These are phyloP conservation scores for Protea cynaroides DNA, from an alignment of 164 flowering plant species.

Conservation along the genomic window DNA sequence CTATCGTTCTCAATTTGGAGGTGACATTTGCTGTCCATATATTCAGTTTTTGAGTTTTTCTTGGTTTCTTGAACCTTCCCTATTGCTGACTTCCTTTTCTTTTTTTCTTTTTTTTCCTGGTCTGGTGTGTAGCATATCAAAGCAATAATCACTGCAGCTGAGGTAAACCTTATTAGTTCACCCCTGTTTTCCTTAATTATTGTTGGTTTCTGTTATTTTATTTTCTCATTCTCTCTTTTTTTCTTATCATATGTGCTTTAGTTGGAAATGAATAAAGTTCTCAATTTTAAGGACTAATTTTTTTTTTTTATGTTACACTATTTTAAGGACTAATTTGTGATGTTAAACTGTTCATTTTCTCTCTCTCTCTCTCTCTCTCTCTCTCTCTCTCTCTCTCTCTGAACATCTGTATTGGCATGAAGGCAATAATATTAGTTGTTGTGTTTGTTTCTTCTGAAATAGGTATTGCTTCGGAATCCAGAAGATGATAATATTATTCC, in stretches of 20 bases:
- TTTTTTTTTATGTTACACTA: too few species aligned
- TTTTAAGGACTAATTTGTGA: neutral
- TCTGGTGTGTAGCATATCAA: slow-evolving; percentile 73
- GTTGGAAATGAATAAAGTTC: neutral
- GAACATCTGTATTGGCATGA: neutral
- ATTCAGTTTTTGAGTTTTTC: neutral
- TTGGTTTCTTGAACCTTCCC: neutral
- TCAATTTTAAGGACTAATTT: neutral
- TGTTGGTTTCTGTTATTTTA: neutral
- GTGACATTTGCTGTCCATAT: slow-evolving; percentile 18
- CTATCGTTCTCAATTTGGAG: slow-evolving; percentile 90
- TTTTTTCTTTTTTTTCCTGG: slow-evolving; percentile 1
- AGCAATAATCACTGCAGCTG: slow-evolving; percentile 90
- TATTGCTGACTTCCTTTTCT: slow-evolving; percentile 1
- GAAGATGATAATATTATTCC: slow-evolving; percentile 77
- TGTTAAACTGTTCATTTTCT: neutral
- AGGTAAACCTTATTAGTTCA: slow-evolving; percentile 41
- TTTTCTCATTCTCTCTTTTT: too few species aligned
- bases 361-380: neutral
- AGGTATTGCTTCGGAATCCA: slow-evolving; percentile 95
- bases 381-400: neutral
- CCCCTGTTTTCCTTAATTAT: neutral
- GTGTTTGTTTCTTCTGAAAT: slow-evolving; percentile 9
- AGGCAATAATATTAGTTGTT: neutral
- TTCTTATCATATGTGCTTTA: neutral